Evolutionary conservation across 2,329 filamentous ascomycete species (phyloP).

Genomic region (Aphanoascus verrucosus): DNA sequence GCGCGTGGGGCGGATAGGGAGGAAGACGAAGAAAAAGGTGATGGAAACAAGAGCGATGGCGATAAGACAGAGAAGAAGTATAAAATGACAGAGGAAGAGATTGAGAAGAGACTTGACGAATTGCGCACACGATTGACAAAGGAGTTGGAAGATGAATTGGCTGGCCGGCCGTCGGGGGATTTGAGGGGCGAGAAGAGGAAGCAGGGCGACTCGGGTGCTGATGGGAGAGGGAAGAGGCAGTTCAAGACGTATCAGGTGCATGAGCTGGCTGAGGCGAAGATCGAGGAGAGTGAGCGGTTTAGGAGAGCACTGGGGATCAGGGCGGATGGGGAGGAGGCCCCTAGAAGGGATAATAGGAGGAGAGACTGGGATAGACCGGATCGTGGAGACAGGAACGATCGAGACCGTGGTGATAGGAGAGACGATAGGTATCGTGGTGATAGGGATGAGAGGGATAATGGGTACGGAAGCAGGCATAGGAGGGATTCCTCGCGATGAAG

Average conservation of each 20-base stretch:
- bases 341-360: conserved; percentile 13
- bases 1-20: conserved; percentile 59
- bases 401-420: not conserved
- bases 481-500: conserved; percentile 5
- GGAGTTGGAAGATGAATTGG: conserved; percentile 42
- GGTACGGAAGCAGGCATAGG: conserved; percentile 2
- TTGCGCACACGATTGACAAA: conserved; percentile 53
- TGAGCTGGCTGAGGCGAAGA: conserved; percentile 91
- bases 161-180: conserved; percentile 17
- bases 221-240: conserved; percentile 32
- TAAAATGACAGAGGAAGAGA: conserved; percentile 65
- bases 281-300: conserved; percentile 83
- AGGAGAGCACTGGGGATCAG: conserved; percentile 77
- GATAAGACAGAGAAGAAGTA: conserved; percentile 21
- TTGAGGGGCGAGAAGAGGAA: conserved; percentile 9
- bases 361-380: conserved; percentile 18
- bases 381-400: not conserved
- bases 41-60: too few relatives aligned
- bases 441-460: not conserved
- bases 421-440: conserved; percentile 4
- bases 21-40: conserved; percentile 27
- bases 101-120: conserved; percentile 62
- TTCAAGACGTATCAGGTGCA: conserved; percentile 92
- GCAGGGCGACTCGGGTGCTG: conserved; percentile 19
- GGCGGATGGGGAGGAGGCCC: conserved; percentile 75